Base-by-base conservation (phyloP, 257 asterid species). In the Coffea eugenioides region DNA sequence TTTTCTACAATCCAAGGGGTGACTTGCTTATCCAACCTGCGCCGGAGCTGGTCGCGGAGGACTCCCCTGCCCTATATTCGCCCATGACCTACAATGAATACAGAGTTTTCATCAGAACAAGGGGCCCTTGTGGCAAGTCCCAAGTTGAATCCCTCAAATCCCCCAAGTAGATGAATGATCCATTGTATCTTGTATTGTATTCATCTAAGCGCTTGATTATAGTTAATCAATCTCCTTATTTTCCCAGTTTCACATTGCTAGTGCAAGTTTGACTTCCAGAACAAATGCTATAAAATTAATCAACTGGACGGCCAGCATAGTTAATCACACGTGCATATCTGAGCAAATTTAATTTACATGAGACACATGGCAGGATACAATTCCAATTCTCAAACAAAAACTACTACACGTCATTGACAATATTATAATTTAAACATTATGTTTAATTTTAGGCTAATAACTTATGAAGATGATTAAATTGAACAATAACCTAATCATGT, bases 1-100 rank as follows among this genome's bases (percentile, higher is more conserved):
- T 85, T 25, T 88, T 88, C 79, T 88, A 83, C 54, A 88, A 85
- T 69, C 89, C 90, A 8, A 77, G 84, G 11, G 87, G 87, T 20
- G 90, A 88, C 5, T 7, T 65, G 6, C 34, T 74, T 3, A 76
- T 88, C 18, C 69, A 83, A 68, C 90, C 88, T 1, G 86, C 82
- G 1, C 78, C 84, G 0, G 84, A 87, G 46, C 80, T 87, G 23
- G 79, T 83, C n/a, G 75, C 76, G 0, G 78, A 73, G 25, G 82
- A 81, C 20, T 54, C 25, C 2, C 88, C 86, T 0, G 82, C 88
- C 5, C 61, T 79, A 2, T 87, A 87, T 48, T 43, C 82, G 0
- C 82, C 87, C 23, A 76, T 78, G 79, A 83, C 90, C 18, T 85
- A 13, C 69, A 79, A 69, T 12, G 68, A 85, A 36, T 87, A 87